Conservation (phyloP, 257 asterid species). For the Solanum sejunctum region DNA sequence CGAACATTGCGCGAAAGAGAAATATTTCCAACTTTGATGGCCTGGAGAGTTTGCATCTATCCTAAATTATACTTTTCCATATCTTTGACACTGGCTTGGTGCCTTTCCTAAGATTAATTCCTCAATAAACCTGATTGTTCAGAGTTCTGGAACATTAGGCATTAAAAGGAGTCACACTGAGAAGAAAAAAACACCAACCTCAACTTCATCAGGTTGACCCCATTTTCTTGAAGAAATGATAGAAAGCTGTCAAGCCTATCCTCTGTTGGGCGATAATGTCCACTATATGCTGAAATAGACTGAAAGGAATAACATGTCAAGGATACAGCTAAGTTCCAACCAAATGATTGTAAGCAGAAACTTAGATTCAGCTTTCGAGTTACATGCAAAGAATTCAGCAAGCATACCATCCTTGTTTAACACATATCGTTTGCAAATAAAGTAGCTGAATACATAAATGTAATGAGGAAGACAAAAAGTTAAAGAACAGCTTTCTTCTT, state of each 20-base stretch:
- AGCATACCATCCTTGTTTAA: background rate
- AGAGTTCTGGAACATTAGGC: background rate
- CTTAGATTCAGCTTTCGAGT: background rate
- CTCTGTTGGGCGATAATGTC: conserved; percentile 92
- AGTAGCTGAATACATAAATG: background rate
- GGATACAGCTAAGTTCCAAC: background rate
- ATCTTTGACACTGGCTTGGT: background rate
- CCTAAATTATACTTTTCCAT: background rate
- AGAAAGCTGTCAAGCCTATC: conserved; percentile 55
- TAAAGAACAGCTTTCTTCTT: background rate
- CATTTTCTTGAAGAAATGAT: conserved; percentile 56
- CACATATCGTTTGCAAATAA: background rate
- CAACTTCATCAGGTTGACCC: conserved; percentile 52
- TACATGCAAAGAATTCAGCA: background rate
- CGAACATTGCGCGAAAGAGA: background rate
- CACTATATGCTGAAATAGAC: conserved; percentile 91
- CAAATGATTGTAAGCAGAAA: background rate
- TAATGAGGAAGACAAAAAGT: background rate
- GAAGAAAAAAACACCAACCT: conserved; percentile 31
- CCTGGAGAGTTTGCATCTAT: background rate
- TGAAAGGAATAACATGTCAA: conserved; percentile 10
- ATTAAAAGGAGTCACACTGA: background rate
- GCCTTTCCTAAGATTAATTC: background rate
- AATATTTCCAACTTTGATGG: background rate
- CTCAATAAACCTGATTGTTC: background rate